Evolutionary conservation across 805 yeast species (phyloP).

Genomic region (Candida peoriensis): DNA sequence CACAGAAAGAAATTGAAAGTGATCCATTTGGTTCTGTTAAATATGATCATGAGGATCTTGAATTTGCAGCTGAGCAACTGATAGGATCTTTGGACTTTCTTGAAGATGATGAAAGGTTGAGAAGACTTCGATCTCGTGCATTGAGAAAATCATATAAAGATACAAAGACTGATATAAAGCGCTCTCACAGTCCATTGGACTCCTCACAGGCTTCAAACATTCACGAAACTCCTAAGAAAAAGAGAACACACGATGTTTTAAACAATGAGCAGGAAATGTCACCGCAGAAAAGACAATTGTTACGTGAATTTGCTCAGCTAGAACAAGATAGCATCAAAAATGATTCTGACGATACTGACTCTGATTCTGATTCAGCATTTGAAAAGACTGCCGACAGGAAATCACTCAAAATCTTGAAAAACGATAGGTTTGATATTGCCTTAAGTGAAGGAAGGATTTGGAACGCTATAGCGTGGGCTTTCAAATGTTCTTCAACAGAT

Average conservation of each 20-base stretch:
- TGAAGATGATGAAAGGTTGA: neutral
- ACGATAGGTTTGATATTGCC: slow-evolving; percentile 22
- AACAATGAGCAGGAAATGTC: slow-evolving; percentile 9
- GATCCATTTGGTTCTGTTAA: slow-evolving; percentile 2
- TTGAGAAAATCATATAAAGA: slow-evolving; percentile 12
- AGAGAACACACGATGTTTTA: too few species aligned
- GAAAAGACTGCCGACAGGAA: slow-evolving; percentile 12
- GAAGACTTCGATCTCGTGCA: slow-evolving; percentile 10
- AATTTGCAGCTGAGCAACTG: slow-evolving; percentile 9
- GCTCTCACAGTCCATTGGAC: neutral
- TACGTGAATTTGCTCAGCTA: slow-evolving; percentile 5
- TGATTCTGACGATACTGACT: slow-evolving; percentile 3
- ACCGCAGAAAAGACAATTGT: slow-evolving; percentile 19
- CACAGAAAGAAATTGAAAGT: neutral
- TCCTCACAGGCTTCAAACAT: neutral
- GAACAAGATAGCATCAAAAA: neutral
- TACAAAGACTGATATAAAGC: slow-evolving; percentile 1
- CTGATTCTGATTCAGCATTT: slow-evolving; percentile 4
- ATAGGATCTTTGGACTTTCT: slow-evolving; percentile 11
- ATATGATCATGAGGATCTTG: slow-evolving; percentile 12
- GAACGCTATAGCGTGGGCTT: slow-evolving; percentile 27
- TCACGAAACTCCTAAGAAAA: neutral
- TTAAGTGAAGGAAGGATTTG: slow-evolving; percentile 20
- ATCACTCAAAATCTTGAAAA: slow-evolving; percentile 19
- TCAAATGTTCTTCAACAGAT: slow-evolving; percentile 22